Evolutionary conservation across 805 yeast species (phyloP).

Genomic region (Kluyveromyces starmeri): DNA sequence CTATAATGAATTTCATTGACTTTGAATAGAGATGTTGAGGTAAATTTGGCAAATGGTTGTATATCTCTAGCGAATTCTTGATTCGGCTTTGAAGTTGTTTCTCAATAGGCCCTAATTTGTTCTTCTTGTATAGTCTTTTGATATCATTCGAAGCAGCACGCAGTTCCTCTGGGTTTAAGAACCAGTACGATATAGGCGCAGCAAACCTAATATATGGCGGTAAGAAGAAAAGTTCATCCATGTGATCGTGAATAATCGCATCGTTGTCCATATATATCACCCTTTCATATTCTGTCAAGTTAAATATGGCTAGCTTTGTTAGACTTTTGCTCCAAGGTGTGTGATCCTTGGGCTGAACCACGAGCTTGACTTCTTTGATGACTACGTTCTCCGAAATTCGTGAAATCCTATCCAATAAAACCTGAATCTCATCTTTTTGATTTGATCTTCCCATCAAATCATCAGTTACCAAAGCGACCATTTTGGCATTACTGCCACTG

Average conservation of each 20-base stretch:
- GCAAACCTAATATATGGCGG: slow-evolving; percentile 35
- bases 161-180: slow-evolving; percentile 15
- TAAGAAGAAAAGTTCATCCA: slow-evolving; percentile 40
- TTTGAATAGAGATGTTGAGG: slow-evolving; percentile 9
- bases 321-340: slow-evolving; percentile 41
- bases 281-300: slow-evolving; percentile 36
- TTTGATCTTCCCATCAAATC: slow-evolving; percentile 12
- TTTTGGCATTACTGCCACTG: slow-evolving; percentile 32
- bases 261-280: slow-evolving; percentile 48
- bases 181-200: slow-evolving; percentile 33
- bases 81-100: slow-evolving; percentile 11
- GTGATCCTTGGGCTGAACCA: slow-evolving; percentile 18
- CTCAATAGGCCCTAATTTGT: slow-evolving; percentile 11
- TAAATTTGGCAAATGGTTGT: slow-evolving; percentile 29
- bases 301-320: slow-evolving; percentile 43
- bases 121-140: slow-evolving; percentile 10
- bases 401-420: slow-evolving; percentile 14
- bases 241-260: slow-evolving; percentile 28
- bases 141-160: slow-evolving; percentile 8
- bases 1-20: slow-evolving; percentile 15
- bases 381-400: slow-evolving; percentile 17
- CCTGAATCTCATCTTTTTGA: slow-evolving; percentile 1
- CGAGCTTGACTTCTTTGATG: slow-evolving; percentile 18
- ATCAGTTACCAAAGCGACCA: slow-evolving; percentile 34
- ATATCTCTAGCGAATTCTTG: slow-evolving; percentile 16